Percentiles rank a stretch among this genome's conserved stretches.
phyloP scores from a whole-genome alignment of 768 basidiomycete species.

The Tylopilus sp. region DNA sequence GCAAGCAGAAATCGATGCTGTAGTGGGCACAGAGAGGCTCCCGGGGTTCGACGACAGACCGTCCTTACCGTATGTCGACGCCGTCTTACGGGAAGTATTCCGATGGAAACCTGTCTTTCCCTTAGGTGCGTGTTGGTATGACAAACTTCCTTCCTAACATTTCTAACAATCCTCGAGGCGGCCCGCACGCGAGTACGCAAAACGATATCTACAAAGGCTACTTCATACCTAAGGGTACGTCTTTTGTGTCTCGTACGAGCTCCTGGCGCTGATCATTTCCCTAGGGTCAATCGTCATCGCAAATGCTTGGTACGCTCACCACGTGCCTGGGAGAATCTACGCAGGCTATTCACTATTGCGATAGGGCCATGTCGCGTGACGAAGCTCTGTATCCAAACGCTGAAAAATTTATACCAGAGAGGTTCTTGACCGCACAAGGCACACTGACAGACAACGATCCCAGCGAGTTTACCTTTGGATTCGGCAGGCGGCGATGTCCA shows the following conservation, averaged over 20 bases:
- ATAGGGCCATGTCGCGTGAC: neutral
- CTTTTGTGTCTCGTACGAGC: too few species aligned
- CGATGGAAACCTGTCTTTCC: slow-evolving; percentile 5
- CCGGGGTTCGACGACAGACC: slow-evolving; percentile 7
- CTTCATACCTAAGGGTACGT: slow-evolving; percentile 3
- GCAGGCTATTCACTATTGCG: neutral
- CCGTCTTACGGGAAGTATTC: neutral
- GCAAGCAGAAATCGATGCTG: slow-evolving; percentile 1
- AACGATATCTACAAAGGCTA: slow-evolving; percentile 4
- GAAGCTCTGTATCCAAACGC: neutral
- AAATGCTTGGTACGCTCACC: neutral
- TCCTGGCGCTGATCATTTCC: neutral
- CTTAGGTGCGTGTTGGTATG: neutral
- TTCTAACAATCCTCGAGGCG: neutral
- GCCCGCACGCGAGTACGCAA: neutral
- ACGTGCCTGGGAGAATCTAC: neutral
- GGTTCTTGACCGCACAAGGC: neutral
- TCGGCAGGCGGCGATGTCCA: neutral
- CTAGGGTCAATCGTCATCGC: neutral
- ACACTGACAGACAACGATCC: neutral
- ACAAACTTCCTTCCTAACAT: neutral
- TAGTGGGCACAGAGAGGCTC: neutral
- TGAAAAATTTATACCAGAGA: neutral
- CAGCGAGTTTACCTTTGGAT: neutral
- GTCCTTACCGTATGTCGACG: slow-evolving; percentile 1